Base-by-base conservation (phyloP, 176 grass and related monocot genomes). In the Rhynchospora breviuscula region DNA sequence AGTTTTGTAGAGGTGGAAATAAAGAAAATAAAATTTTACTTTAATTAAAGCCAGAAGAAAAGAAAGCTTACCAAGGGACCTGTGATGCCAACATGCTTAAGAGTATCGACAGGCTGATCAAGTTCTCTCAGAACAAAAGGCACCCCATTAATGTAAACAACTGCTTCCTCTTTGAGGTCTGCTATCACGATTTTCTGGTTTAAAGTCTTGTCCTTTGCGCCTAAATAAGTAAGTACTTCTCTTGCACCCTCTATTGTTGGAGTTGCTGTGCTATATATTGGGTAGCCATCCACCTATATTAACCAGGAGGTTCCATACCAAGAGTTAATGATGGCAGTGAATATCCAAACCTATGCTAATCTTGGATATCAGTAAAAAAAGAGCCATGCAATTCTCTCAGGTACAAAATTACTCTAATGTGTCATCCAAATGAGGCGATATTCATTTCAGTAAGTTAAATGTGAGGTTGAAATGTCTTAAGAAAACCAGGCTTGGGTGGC, bases 71-170 rank as follows among this genome's bases (percentile, higher is more conserved):
- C 96, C 91, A 91, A 85, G 60, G 91, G 91, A 40, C 96, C 93
- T 58, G 92, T 95, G 88, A 98, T 98, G 76, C 96, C 96, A 90
- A 95, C 96, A 98, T 98, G 96, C 88, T 98, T 98, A 59, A 95
- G 91, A 76, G 96, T 98, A 92, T 98, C 93, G 81, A 98, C 91
- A 87, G 96, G 93, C 79, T 93, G 93, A 88, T 98, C 93, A 77
- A 95, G 59, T 81, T 98, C 96, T 90, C 96, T 98, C 84, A 98
- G 92, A 91, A 98, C 96, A 89, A 98, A 98, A 40, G 96, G 96
- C 15, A 88, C 89, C 13, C 88, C 93, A 71, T 95, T 98, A 78
- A 95, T 90, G 80, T 98, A 98, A 84, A 98, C 91, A 83, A 98
- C 96, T 79, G 92, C 93, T 90, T 98, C 91, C 83, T 98, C 91